Conservation (phyloP, 1,284 basidiomycete genomes). For the Sanghuangporus weigelae region DNA sequence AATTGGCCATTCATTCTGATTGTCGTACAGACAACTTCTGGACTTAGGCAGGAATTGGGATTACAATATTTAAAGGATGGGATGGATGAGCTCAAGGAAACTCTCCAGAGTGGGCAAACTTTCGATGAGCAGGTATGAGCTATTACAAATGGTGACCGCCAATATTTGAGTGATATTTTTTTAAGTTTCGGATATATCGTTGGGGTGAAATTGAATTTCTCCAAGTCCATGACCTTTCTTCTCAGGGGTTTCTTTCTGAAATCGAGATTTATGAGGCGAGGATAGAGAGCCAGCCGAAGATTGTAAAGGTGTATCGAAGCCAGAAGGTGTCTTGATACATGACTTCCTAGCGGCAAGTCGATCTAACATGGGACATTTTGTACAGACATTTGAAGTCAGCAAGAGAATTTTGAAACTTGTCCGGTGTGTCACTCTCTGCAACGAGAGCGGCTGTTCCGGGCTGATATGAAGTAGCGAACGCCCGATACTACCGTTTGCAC, state of each 20-base stretch:
- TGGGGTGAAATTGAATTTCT: constrained; percentile 8
- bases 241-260: neutral
- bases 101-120: neutral
- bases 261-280: constrained; percentile 4
- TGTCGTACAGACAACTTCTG: neutral
- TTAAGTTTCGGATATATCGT: constrained; percentile 6
- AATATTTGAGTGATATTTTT: neutral
- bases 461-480: neutral
- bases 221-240: neutral
- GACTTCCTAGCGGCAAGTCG: neutral
- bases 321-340: neutral
- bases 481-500: constrained; percentile 3
- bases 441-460: neutral
- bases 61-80: neutral
- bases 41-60: neutral
- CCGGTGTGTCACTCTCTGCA: neutral
- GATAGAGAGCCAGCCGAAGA: neutral
- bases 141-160: no score
- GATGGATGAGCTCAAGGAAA: neutral
- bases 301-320: constrained; percentile 7
- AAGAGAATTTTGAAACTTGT: constrained; percentile 4
- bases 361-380: neutral
- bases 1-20: neutral
- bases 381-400: neutral
- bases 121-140: neutral